Percentiles rank a stretch among this genome's conserved stretches.
Evolutionary conservation across 441 rosid species (phyloP).

Genomic region (Hura crepitans): DNA sequence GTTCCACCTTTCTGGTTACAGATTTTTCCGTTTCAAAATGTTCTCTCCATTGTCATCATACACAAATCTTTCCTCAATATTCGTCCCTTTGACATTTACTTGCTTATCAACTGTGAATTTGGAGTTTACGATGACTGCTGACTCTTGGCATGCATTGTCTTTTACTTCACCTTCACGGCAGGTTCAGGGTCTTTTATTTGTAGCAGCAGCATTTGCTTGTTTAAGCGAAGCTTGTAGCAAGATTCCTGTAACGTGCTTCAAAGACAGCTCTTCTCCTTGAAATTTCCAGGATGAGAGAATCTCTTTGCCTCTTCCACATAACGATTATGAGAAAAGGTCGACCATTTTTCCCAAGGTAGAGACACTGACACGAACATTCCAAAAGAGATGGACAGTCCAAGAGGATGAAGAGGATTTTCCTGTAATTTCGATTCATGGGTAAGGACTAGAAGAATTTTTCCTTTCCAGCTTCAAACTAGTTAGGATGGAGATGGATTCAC

Average conservation of each 20-base stretch:
- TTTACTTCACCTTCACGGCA: conserved; percentile 16
- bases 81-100: conserved; percentile 21
- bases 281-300: conserved; percentile 76
- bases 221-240: conserved; percentile 44
- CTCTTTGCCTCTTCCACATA: conserved; percentile 81
- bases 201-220: conserved; percentile 29
- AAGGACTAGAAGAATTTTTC: too few relatives aligned
- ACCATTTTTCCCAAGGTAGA: conserved; percentile 68
- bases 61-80: conserved; percentile 22
- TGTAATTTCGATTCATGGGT: conserved; percentile 21
- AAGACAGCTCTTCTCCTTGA: conserved; percentile 84
- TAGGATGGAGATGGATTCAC: too few relatives aligned
- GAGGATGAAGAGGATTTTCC: conserved; percentile 49
- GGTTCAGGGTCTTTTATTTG: conserved; percentile 20
- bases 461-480: neutral
- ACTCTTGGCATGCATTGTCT: conserved; percentile 24
- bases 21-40: conserved; percentile 17
- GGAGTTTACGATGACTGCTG: conserved; percentile 12
- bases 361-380: conserved; percentile 76
- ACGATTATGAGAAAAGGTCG: conserved; percentile 75
- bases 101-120: conserved; percentile 18
- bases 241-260: conserved; percentile 67
- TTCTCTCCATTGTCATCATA: conserved; percentile 15
- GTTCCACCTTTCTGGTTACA: conserved; percentile 19
- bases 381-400: conserved; percentile 72